Evolutionary conservation across 2,329 filamentous ascomycete genomes (phyloP), one percentile per base, ranked within the genome.

Genomic region (Chrysosporium queenslandicum): DNA sequence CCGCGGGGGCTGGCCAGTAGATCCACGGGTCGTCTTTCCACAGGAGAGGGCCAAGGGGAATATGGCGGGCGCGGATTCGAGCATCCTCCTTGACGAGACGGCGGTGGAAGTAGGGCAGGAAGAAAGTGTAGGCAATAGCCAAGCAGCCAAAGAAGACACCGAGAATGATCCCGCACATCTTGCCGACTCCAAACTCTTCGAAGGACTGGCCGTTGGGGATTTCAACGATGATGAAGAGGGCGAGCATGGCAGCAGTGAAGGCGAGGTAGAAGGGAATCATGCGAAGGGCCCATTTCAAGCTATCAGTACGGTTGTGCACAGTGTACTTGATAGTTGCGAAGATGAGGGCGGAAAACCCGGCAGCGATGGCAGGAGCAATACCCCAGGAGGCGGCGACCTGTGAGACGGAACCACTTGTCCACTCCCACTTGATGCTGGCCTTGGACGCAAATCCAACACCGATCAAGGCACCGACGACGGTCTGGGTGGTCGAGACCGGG

Each of bases 151-250:
- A 60, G 55, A 64, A 67, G 39, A 67, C 66, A 21, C 66, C 63
- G 21, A 67, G 58, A 37, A 68, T 59, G 40, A 64, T 63, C 18
- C 64, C 58, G 23, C 56, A 58, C 32, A 57, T 57, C 46, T 59
- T 63, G 12, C 64, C 63, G 7, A 56, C 59, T 27, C 63, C 63
- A 30, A 64, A 62, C 40, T 64, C 60, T 39, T 66, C 64, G 8
- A 64, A 59, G 9, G 58, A 58, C 29, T 59, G 55, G 8, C 57
- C 55, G 7, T 50, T 66, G 52, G 70, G 72, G 4, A 66, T 64
- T 58, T 74, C 70, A 54, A 76, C 66, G 43, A 84, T 73, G 53
- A 86, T 78, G 55, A 85, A 77, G 63, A 86, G 68, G 3, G 75
- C 73, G 40, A 76, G 71, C 47, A 77, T 68, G 16, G 66, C 73